Conservation (phyloP, 345 rosid genomes). For the Cardamine occulta region DNA sequence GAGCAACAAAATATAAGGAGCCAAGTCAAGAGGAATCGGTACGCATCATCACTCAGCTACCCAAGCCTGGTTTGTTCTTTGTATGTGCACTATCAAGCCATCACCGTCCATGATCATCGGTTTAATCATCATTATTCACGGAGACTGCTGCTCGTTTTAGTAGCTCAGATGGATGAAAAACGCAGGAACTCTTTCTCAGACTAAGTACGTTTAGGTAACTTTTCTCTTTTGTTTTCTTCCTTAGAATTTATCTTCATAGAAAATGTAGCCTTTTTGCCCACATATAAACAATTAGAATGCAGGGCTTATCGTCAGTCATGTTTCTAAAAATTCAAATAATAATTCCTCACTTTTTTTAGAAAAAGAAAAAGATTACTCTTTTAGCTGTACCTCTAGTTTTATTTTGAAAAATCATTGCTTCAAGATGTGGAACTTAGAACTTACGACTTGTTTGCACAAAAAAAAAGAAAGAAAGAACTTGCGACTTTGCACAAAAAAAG, state of each 20-base stretch:
- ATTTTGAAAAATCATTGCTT: neutral
- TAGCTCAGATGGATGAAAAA: slow-evolving; percentile 15
- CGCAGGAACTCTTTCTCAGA: slow-evolving; percentile 25
- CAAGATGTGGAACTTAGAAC: neutral
- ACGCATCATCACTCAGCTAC: slow-evolving; percentile 27
- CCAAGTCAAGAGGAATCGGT: slow-evolving; percentile 24
- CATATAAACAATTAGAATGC: slow-evolving; percentile 28
- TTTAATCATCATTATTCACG: slow-evolving; percentile 4
- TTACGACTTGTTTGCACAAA: neutral
- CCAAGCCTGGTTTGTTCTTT: slow-evolving; percentile 18
- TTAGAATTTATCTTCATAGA: slow-evolving; percentile 19
- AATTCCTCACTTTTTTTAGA: slow-evolving; percentile 8
- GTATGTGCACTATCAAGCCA: slow-evolving; percentile 5
- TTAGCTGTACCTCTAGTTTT: neutral
- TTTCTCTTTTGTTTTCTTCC: neutral
- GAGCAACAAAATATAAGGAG: slow-evolving; percentile 20
- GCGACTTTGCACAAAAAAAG: too few species aligned
- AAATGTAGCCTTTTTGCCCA: slow-evolving; percentile 30
- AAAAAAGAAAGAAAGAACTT: too few species aligned
- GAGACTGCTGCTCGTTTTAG: neutral
- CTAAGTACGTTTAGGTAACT: slow-evolving; percentile 23
- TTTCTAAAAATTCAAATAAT: slow-evolving; percentile 30
- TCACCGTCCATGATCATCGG: neutral
- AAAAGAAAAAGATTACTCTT: slow-evolving; percentile 4
- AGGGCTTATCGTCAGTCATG: slow-evolving; percentile 33